A percentile compares a stretch with the other conserved stretches of the same genome.
These are phyloP conservation scores for Gardenia jasminoides DNA, from an alignment of 257 asterid species.

Conservation along the genomic window DNA sequence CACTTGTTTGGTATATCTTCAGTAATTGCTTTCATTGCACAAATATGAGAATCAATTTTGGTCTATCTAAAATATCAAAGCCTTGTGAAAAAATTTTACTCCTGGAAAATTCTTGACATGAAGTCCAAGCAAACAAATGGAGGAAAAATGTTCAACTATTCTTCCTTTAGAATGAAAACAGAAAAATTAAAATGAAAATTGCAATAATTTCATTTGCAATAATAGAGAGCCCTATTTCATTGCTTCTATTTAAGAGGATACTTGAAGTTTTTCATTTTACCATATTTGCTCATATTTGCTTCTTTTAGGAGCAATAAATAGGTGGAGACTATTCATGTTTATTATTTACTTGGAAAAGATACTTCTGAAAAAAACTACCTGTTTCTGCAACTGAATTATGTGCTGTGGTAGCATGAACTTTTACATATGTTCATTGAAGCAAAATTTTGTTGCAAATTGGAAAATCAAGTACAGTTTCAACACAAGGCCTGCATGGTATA, in stretches of 20 bases:
- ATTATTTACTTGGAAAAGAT: not conserved
- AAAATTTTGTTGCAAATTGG: not conserved
- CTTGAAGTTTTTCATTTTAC: not conserved
- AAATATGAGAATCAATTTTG: constrained; percentile 2
- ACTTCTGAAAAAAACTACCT: not conserved
- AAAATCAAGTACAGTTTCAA: not conserved
- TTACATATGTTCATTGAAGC: not conserved
- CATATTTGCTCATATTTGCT: not conserved
- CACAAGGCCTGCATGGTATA: not conserved
- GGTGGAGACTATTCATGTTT: not conserved
- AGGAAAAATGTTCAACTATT: too few species aligned
- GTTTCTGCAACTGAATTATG: constrained; percentile 1
- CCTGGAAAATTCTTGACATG: not conserved
- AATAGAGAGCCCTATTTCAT: not conserved
- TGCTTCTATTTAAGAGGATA: not conserved
- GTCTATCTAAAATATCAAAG: not conserved
- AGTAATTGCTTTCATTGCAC: constrained; percentile 14
- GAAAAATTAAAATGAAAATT: not conserved
- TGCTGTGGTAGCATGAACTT: not conserved
- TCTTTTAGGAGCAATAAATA: not conserved
- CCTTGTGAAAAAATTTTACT: not conserved
- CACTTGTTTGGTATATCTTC: constrained; percentile 63
- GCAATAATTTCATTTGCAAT: not conserved
- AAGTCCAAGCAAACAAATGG: not conserved
- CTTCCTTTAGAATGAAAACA: not conserved